A percentile compares a stretch with the other conserved stretches of the same genome.
Evolutionary conservation across 352 stramenopile genomes (phyloP).

Genomic region (Phytophthora podocarpi): DNA sequence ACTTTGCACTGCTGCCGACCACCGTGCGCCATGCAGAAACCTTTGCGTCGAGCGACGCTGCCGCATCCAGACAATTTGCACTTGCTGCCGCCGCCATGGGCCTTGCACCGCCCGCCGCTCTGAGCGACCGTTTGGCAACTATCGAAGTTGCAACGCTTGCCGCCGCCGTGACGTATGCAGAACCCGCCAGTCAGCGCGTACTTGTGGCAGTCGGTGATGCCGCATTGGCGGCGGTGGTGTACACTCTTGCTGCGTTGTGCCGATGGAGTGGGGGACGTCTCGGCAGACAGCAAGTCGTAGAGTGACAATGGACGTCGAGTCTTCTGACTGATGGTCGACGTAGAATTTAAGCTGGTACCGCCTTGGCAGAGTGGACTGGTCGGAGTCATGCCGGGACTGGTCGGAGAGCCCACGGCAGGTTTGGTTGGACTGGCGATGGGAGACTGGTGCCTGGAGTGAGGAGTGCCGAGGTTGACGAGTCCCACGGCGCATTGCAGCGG

Average conservation of each 20-base stretch:
- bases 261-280: slow-evolving; percentile 13
- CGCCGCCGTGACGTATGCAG: slow-evolving; percentile 76
- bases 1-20: slow-evolving; percentile 79
- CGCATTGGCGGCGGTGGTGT: slow-evolving; percentile 66
- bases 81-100: slow-evolving; percentile 83
- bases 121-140: slow-evolving; percentile 76
- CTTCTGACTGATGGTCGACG: slow-evolving; percentile 27
- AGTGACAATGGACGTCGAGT: slow-evolving; percentile 52
- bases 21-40: slow-evolving; percentile 78
- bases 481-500: slow-evolving; percentile 28
- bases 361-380: slow-evolving; percentile 9
- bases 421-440: slow-evolving; percentile 26
- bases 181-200: slow-evolving; percentile 74
- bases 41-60: slow-evolving; percentile 70
- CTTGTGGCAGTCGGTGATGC: slow-evolving; percentile 59
- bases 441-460: slow-evolving; percentile 3
- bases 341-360: neutral
- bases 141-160: slow-evolving; percentile 69
- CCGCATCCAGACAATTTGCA: slow-evolving; percentile 64
- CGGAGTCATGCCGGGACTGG: slow-evolving; percentile 35
- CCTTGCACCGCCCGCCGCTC: slow-evolving; percentile 82
- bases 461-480: slow-evolving; percentile 18
- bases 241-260: slow-evolving; percentile 25
- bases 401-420: slow-evolving; percentile 34
- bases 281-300: slow-evolving; percentile 55